Evolutionary conservation across 306 rosid species (phyloP).

Genomic region (Quercus variabilis): DNA sequence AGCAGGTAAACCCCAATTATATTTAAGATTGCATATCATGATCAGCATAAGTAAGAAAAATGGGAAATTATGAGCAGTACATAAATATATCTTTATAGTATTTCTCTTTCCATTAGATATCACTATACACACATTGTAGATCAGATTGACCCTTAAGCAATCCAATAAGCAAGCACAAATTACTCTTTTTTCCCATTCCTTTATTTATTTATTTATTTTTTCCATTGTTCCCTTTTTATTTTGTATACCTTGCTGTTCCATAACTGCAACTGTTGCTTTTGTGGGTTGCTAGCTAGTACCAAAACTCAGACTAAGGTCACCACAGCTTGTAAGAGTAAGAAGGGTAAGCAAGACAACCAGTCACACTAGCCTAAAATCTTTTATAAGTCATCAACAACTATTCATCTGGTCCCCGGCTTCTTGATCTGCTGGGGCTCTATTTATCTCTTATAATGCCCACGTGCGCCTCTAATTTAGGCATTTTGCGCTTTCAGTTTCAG

Average conservation of each 20-base stretch:
- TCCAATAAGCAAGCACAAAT: background rate
- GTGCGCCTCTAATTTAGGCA: slow-evolving; percentile 39
- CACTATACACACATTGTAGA: background rate
- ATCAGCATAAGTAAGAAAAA: slow-evolving; percentile 12
- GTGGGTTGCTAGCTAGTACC: background rate
- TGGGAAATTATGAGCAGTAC: slow-evolving; percentile 1
- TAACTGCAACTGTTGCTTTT: background rate
- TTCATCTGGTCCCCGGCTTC: slow-evolving; percentile 46
- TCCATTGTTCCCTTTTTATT: background rate
- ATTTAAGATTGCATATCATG: background rate
- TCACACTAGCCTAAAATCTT: background rate
- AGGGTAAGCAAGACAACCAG: background rate
- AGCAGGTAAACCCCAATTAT: slow-evolving; percentile 19
- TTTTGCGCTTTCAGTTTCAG: slow-evolving; percentile 41
- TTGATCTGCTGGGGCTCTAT: slow-evolving; percentile 24
- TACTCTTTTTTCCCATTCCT: no score
- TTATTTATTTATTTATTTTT: background rate
- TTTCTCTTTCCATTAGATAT: background rate
- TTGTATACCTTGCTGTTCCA: background rate
- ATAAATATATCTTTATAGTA: background rate
- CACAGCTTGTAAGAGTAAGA: background rate
- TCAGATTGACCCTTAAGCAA: background rate
- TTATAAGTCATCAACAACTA: slow-evolving; percentile 13
- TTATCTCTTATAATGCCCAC: slow-evolving; percentile 40
- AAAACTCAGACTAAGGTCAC: background rate